Percentiles rank a stretch among this genome's conserved stretches.
phyloP scores from a whole-genome alignment of 2,329 filamentous ascomycete species.

The Trichoderma sp. region DNA sequence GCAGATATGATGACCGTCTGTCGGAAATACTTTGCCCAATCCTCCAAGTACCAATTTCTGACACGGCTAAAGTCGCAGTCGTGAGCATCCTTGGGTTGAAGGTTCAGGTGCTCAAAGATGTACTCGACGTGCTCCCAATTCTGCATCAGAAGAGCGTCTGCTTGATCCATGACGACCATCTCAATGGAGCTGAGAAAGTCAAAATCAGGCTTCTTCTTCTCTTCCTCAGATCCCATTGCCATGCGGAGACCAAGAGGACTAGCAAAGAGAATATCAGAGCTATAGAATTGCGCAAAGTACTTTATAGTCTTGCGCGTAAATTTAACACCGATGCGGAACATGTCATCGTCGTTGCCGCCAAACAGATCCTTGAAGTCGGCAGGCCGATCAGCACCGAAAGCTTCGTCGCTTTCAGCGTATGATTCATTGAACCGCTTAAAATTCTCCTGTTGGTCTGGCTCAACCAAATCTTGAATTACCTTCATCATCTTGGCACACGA shows the following conservation, averaged over 20 bases:
- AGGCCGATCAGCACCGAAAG: conserved; percentile 70
- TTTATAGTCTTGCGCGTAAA: conserved; percentile 96
- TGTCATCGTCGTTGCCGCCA: conserved; percentile 92
- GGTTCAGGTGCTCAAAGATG: conserved; percentile 87
- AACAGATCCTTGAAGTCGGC: conserved; percentile 88
- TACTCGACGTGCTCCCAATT: conserved; percentile 97
- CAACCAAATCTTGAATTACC: conserved; percentile 69
- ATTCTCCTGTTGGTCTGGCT: conserved; percentile 91
- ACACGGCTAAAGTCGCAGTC: conserved; percentile 93
- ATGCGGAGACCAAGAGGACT: conserved; percentile 87
- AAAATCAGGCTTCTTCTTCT: conserved; percentile 62
- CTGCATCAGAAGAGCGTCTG: conserved; percentile 92
- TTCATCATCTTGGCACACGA: conserved; percentile 78
- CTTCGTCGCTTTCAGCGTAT: conserved; percentile 64
- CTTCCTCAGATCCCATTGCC: conserved; percentile 77
- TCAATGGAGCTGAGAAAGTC: conserved; percentile 96
- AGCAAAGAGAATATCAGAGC: conserved; percentile 89
- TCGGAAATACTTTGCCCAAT: conserved; percentile 73
- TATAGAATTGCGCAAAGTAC: conserved; percentile 93
- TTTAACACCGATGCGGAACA: conserved; percentile 94
- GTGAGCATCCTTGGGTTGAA: conserved; percentile 83
- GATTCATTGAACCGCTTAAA: conserved; percentile 85
- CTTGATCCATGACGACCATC: conserved; percentile 84
- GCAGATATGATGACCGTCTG: conserved; percentile 81
- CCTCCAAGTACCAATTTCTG: conserved; percentile 88